Percentiles rank a stretch among this genome's conserved stretches.
Evolutionary conservation across 2,329 filamentous ascomycete genomes (phyloP).

Genomic region (Diaporthe australafricana): DNA sequence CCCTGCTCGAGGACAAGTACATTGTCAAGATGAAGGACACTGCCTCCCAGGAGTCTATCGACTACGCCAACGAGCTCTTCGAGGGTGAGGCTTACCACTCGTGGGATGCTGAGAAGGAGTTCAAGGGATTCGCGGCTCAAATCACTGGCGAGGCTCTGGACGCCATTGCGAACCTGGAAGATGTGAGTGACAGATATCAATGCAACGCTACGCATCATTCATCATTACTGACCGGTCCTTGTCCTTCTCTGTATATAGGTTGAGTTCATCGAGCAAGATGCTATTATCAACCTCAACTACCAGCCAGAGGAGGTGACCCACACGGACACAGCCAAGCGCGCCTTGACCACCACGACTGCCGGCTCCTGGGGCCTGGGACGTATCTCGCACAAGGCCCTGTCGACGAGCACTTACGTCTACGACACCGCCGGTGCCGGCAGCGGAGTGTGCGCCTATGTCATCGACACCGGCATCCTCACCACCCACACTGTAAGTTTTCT

Average conservation of each 20-base stretch:
- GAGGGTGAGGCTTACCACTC: conserved; percentile 11
- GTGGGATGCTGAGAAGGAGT: conserved; percentile 14
- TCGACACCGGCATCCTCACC: conserved; percentile 58
- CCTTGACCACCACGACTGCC: not conserved
- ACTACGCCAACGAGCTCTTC: conserved; percentile 11
- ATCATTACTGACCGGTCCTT: not conserved
- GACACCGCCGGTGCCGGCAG: conserved; percentile 41
- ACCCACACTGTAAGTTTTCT: conserved; percentile 43
- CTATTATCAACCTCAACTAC: conserved; percentile 20
- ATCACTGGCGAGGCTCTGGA: conserved; percentile 14
- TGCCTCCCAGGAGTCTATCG: conserved; percentile 3
- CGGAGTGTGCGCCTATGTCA: conserved; percentile 53
- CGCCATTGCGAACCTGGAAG: conserved; percentile 3
- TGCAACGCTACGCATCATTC: too few species aligned
- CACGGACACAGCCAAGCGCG: conserved; percentile 18
- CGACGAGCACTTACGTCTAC: conserved; percentile 41
- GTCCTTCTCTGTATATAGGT: not conserved
- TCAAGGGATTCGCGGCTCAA: conserved; percentile 14
- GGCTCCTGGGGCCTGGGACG: conserved; percentile 45
- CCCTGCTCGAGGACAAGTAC: conserved; percentile 17
- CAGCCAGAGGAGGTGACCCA: conserved; percentile 3
- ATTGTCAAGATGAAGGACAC: conserved; percentile 21
- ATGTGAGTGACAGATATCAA: not conserved
- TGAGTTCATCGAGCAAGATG: conserved; percentile 22
- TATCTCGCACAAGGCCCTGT: conserved; percentile 41